phyloP scores from a whole-genome alignment of 106 monocot species.

The Alisma plantagoaquatica region DNA sequence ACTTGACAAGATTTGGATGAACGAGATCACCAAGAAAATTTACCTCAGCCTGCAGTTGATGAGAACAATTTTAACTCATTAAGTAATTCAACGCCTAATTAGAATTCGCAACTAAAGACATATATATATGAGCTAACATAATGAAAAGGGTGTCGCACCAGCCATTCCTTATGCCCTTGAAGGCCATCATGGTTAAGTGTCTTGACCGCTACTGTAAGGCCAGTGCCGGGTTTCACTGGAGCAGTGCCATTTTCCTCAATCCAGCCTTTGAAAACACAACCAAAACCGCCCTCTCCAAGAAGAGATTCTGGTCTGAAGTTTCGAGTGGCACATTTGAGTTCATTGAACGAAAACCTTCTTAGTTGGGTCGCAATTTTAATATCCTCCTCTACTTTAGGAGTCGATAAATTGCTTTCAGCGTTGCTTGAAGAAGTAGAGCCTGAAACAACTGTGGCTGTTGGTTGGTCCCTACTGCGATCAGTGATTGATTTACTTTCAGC shows the following conservation, averaged over 20 bases:
- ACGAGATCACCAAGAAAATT: slow-evolving; percentile 41
- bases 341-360: slow-evolving; percentile 32
- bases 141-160: slow-evolving; percentile 10
- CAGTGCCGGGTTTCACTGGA: slow-evolving; percentile 43
- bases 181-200: slow-evolving; percentile 44
- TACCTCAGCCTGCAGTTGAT: slow-evolving; percentile 29
- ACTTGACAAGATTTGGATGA: slow-evolving; percentile 38
- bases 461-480: slow-evolving; percentile 29
- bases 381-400: slow-evolving; percentile 18
- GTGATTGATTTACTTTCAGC: slow-evolving; percentile 23
- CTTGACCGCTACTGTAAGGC: slow-evolving; percentile 40
- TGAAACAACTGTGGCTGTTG: slow-evolving; percentile 11
- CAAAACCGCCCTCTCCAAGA: slow-evolving; percentile 41
- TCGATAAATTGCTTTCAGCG: slow-evolving; percentile 26
- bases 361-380: slow-evolving; percentile 25
- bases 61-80: not conserved
- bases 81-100: not conserved
- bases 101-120: not conserved
- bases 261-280: slow-evolving; percentile 50
- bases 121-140: not conserved
- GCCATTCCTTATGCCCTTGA: slow-evolving; percentile 48
- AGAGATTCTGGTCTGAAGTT: slow-evolving; percentile 42
- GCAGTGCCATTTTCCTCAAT: slow-evolving; percentile 47
- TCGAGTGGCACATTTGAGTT: slow-evolving; percentile 29
- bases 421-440: slow-evolving; percentile 28